Conservation (phyloP, 1,139 yeast genomes). For the Suhomyces wounanorum region DNA sequence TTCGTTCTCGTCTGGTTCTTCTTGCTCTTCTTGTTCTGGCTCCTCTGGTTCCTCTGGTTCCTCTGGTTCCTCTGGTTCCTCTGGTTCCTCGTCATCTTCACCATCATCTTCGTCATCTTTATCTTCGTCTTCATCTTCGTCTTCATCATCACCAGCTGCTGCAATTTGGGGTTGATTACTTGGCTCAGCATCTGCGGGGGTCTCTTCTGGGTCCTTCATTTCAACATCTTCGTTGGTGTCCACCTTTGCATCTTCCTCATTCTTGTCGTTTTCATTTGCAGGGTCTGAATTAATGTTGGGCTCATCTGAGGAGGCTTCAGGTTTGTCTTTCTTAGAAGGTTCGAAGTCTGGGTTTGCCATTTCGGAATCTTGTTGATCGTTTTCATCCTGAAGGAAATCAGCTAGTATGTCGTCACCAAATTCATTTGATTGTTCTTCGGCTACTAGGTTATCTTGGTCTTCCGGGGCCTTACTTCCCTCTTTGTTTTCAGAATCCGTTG, state of each 20-base stretch:
- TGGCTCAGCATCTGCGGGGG: background rate
- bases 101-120: background rate
- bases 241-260: background rate
- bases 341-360: slow-evolving; percentile 3
- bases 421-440: background rate
- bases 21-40: background rate
- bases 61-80: background rate
- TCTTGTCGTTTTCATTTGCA: background rate
- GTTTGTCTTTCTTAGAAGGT: background rate
- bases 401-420: slow-evolving; percentile 9
- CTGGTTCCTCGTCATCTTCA: slow-evolving; percentile 5
- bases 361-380: slow-evolving; percentile 1
- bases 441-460: background rate
- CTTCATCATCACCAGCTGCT: background rate
- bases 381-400: slow-evolving; percentile 8
- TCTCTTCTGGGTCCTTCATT: slow-evolving; percentile 5
- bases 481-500: background rate
- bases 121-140: background rate
- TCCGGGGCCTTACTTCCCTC: background rate
- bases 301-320: background rate
- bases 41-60: slow-evolving; percentile 3
- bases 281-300: background rate
- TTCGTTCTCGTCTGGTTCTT: slow-evolving; percentile 7
- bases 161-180: background rate
- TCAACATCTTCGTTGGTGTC: slow-evolving; percentile 8